Base-by-base conservation (phyloP, 768 basidiomycete genomes). In the Lyophyllum shimeji region DNA sequence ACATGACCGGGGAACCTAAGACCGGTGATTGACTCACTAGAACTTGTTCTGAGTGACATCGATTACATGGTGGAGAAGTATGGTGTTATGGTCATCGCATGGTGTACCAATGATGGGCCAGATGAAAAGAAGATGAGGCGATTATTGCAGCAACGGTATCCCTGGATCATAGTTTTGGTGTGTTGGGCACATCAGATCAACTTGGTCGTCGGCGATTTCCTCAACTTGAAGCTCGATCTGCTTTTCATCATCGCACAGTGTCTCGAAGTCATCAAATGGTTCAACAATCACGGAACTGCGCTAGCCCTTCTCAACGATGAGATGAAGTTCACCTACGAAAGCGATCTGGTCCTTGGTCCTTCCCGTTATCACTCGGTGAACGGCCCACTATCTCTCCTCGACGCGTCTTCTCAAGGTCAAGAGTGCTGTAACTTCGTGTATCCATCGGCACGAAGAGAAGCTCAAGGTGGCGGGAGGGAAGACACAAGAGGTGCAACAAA, bases 161-260 rank as follows among this genome's bases (percentile, higher is more conserved):
- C 39, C 1, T 59, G 59, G 50, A 55, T 66, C 24, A 60, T 66
- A 12, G 50, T 52, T 9, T 48, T 58, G 33, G 21, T 57, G 17
- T 71, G 65, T 49, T 70, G 66, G 64, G 64, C 65, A 0, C 65
- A 67, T 53, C 68, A 74, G 55, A 62, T 64, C 23, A 60, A 68
- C 54, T 63, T 71, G 3, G 60, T 69, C 21, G 63, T 69, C 15
- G 71, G 70, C 0, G 70, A 73, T 53, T 65, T 61, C 39, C 60
- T 73, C 18, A 63, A 58, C 21, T 24, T 63, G 12, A 60, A 58
- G 37, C 31, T 31, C 21, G 24, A 9, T 7, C 59, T 62, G 31
- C 50, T 65, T 15, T 13, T 53, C 3, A 31, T 44, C 20, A 51
- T 61, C 24, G 52, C 61, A 7, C 2, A 55, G 4, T 69, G 65